Evolutionary conservation across 2,329 filamentous ascomycete genomes (phyloP).

Genomic region (Scedosporium boydii): DNA sequence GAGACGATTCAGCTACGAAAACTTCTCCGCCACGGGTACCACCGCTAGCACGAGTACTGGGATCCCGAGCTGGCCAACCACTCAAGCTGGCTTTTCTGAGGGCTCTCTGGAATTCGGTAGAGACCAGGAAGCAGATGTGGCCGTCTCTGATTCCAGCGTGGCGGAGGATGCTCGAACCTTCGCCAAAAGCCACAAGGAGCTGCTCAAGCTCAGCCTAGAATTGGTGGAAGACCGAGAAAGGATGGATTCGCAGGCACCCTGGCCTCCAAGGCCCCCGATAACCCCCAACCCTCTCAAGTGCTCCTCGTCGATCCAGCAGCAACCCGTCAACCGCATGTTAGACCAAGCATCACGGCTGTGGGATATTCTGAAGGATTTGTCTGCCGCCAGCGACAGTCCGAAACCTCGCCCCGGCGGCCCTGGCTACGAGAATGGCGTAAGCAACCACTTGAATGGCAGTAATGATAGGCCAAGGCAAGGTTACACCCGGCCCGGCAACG

Average conservation of each 20-base stretch:
- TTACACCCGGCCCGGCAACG: background rate
- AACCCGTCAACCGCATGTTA: slow-evolving; percentile 4
- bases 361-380: slow-evolving; percentile 3
- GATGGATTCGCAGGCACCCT: background rate
- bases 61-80: slow-evolving; percentile 3
- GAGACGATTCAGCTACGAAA: slow-evolving; percentile 2
- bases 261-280: slow-evolving; percentile 1
- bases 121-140: background rate
- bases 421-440: background rate
- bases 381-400: background rate
- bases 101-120: background rate
- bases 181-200: background rate
- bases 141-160: background rate
- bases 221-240: slow-evolving; percentile 3
- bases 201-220: slow-evolving; percentile 3
- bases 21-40: background rate
- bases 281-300: slow-evolving; percentile 2
- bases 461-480: background rate
- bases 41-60: background rate
- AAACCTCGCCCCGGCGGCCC: background rate
- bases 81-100: background rate
- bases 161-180: background rate
- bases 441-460: background rate
- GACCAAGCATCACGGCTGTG: slow-evolving; percentile 1
- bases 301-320: slow-evolving; percentile 3